Conservation (phyloP, 2,329 filamentous ascomycete genomes). For the Trichothecium sympodiale region DNA sequence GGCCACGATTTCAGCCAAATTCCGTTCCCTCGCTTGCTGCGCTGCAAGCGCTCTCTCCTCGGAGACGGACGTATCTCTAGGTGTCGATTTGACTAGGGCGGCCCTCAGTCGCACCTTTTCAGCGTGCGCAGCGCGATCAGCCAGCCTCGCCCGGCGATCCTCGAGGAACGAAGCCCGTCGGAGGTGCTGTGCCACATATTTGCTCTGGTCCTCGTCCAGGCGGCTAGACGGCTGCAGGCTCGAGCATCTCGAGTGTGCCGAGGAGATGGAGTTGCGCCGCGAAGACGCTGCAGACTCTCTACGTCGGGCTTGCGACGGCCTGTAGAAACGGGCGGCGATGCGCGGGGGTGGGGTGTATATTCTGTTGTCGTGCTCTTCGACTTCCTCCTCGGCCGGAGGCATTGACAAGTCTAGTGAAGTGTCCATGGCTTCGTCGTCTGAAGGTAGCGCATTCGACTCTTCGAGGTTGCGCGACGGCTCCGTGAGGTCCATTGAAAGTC, state of each 20-base stretch:
- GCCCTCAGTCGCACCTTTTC: conserved; percentile 73
- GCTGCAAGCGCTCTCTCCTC: conserved; percentile 71
- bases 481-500: conserved; percentile 27
- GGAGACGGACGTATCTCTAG: conserved; percentile 51
- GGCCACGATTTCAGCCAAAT: conserved; percentile 71
- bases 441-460: conserved; percentile 17
- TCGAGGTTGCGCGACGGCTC: conserved; percentile 29
- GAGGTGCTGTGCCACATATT: conserved; percentile 67
- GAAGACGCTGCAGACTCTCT: conserved; percentile 70
- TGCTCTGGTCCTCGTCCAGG: conserved; percentile 54
- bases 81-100: conserved; percentile 60
- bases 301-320: conserved; percentile 52
- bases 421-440: conserved; percentile 15
- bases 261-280: conserved; percentile 70
- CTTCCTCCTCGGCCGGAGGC: conserved; percentile 25
- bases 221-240: conserved; percentile 41
- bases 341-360: conserved; percentile 58
- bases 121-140: conserved; percentile 69
- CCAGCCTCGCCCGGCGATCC: conserved; percentile 66
- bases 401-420: conserved; percentile 25
- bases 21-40: conserved; percentile 67
- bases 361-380: conserved; percentile 20
- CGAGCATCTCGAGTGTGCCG: conserved; percentile 60
- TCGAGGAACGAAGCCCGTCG: conserved; percentile 73
- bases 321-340: conserved; percentile 70